These are phyloP conservation scores for Alternaria sp. DNA, from an alignment of 2,329 filamentous ascomycete species.

Conservation along the genomic window DNA sequence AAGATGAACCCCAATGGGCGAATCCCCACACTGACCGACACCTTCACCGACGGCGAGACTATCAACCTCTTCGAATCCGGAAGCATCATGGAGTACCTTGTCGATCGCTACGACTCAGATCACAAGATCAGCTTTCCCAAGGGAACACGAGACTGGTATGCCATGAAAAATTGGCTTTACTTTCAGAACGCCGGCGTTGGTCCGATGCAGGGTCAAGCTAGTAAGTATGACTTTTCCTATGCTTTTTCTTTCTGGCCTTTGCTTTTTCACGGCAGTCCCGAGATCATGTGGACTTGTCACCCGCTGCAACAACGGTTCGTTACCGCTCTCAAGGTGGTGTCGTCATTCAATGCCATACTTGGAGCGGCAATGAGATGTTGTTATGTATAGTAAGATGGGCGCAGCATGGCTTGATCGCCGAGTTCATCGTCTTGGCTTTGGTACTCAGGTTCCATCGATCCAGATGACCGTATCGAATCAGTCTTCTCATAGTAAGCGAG, in stretches of 20 bases:
- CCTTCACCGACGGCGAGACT: constrained; percentile 71
- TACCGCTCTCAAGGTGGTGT: neutral
- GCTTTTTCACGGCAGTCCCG: neutral
- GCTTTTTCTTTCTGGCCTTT: neutral
- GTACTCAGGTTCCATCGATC: neutral
- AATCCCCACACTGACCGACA: constrained; percentile 84
- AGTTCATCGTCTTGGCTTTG: neutral
- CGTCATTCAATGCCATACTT: neutral
- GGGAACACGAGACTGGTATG: constrained; percentile 76
- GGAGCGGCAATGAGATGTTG: neutral
- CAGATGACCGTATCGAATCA: neutral
- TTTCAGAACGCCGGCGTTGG: constrained; percentile 79
- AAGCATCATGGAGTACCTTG: constrained; percentile 82
- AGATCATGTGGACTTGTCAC: neutral
- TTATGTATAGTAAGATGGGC: neutral
- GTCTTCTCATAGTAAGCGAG: neutral
- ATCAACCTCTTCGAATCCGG: constrained; percentile 85
- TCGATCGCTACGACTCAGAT: constrained; percentile 79
- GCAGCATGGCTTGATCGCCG: too few relatives aligned
- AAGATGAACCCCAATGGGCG: constrained; percentile 92
- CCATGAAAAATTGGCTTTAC: constrained; percentile 75
- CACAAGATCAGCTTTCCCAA: constrained; percentile 81
- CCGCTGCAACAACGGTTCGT: neutral
- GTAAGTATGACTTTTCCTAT: constrained; percentile 26
- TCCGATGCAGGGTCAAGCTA: constrained; percentile 80